phyloP scores from a whole-genome alignment of 352 stramenopile species.

The Pythium insidiosum region DNA sequence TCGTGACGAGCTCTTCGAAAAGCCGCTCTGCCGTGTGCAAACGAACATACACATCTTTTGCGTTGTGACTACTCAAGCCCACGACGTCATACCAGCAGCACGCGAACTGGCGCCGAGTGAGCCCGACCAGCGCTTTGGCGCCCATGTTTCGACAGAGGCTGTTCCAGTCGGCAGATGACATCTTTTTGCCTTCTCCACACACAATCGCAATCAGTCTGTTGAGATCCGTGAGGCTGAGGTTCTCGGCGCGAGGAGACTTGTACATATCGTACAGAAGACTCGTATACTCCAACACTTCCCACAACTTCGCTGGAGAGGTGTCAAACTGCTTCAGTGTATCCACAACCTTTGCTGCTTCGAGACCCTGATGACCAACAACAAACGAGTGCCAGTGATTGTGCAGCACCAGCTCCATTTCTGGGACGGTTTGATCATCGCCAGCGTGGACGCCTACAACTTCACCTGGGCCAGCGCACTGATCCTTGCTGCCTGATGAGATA shows the following conservation, averaged over 20 bases:
- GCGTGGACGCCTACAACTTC: slow-evolving; percentile 28
- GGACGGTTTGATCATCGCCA: slow-evolving; percentile 8
- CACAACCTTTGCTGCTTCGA: slow-evolving; percentile 30
- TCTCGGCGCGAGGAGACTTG: slow-evolving; percentile 16
- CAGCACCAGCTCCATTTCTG: slow-evolving; percentile 32
- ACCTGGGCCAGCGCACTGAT: slow-evolving; percentile 27
- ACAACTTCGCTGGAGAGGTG: slow-evolving; percentile 29
- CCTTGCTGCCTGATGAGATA: slow-evolving; percentile 11
- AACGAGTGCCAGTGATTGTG: slow-evolving; percentile 54
- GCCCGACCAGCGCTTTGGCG: slow-evolving; percentile 22
- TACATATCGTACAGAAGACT: slow-evolving; percentile 41
- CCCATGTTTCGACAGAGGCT: slow-evolving; percentile 25
- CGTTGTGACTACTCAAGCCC: slow-evolving; percentile 21
- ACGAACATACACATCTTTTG: slow-evolving; percentile 38
- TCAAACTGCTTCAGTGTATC: slow-evolving; percentile 41
- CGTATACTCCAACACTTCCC: slow-evolving; percentile 50
- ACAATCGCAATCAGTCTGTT: slow-evolving; percentile 33
- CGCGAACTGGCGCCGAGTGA: slow-evolving; percentile 42
- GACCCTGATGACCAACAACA: slow-evolving; percentile 31
- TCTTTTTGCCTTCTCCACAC: slow-evolving; percentile 20
- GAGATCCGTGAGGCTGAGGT: slow-evolving; percentile 19
- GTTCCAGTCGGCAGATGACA: slow-evolving; percentile 24
- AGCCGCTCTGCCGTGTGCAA: slow-evolving; percentile 37
- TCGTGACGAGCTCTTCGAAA: slow-evolving; percentile 26
- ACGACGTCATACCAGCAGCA: slow-evolving; percentile 46